Percentiles rank a stretch among this genome's conserved stretches.
phyloP scores from a whole-genome alignment of 2,329 filamentous ascomycete species.

The Colletotrichum cereale region DNA sequence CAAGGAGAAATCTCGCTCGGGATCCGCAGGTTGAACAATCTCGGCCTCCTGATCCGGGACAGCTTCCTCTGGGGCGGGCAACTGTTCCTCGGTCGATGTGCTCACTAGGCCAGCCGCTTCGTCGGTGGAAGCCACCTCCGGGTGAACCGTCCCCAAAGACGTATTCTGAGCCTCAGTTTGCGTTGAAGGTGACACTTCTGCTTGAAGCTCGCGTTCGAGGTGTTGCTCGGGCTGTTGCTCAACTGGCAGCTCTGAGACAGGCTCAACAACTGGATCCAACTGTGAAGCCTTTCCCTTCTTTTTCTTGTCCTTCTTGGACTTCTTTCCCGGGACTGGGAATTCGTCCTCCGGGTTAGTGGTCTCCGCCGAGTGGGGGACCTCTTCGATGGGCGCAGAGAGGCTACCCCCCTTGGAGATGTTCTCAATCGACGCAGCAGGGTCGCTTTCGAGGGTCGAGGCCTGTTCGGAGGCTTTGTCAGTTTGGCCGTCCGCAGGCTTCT shows the following conservation, averaged over 20 bases:
- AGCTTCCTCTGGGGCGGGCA: background rate
- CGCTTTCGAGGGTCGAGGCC: background rate
- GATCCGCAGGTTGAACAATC: conserved; percentile 20
- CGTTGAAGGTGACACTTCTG: background rate
- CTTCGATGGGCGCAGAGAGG: background rate
- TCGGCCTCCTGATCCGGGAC: background rate
- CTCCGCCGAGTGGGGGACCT: conserved; percentile 24
- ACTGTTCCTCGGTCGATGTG: conserved; percentile 18
- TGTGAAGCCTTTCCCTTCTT: conserved; percentile 44
- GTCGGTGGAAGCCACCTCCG: conserved; percentile 18
- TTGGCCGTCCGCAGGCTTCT: background rate
- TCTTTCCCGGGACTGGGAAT: conserved; percentile 26
- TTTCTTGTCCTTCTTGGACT: conserved; percentile 43
- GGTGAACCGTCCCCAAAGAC: background rate
- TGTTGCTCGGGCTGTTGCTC: background rate
- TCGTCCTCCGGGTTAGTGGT: conserved; percentile 41
- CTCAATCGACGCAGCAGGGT: background rate
- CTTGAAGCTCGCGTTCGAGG: background rate
- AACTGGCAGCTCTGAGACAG: background rate
- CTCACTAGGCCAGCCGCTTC: conserved; percentile 27
- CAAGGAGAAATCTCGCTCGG: conserved; percentile 40
- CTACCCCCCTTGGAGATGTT: background rate
- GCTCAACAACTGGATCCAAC: conserved; percentile 15
- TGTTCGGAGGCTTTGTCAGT: background rate
- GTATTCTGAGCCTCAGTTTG: background rate